These are phyloP conservation scores for Micractinium conductrix DNA, from an alignment of 139 green algal genomes.

Conservation along the genomic window DNA sequence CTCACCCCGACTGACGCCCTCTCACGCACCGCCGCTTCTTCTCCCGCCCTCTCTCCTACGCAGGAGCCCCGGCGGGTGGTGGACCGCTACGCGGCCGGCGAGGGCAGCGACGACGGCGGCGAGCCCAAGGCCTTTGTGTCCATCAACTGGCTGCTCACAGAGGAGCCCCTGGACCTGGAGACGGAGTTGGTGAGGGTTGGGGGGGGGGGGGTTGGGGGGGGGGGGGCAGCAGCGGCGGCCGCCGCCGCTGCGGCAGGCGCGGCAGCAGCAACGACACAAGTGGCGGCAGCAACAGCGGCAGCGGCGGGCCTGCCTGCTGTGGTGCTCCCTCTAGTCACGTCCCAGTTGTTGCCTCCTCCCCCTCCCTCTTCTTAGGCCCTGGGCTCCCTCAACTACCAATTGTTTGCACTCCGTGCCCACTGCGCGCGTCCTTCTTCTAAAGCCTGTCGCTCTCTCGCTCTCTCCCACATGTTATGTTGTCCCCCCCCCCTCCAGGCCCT, in stretches of 20 bases:
- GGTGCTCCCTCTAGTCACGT: too few relatives aligned
- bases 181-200: slow-evolving; percentile 72
- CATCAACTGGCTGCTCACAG: slow-evolving; percentile 93
- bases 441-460: not conserved
- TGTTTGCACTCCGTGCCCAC: too few relatives aligned
- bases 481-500: slow-evolving; percentile 41
- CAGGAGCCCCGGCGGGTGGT: slow-evolving; percentile 21
- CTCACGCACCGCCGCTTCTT: not conserved
- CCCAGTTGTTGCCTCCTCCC: not conserved
- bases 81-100: slow-evolving; percentile 66
- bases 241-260: too few relatives aligned
- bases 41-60: not conserved
- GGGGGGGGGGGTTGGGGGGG: not conserved
- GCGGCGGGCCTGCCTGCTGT: too few relatives aligned
- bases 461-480: not conserved
- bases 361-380: slow-evolving; percentile 40
- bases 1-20: not conserved
- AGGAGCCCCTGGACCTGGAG: slow-evolving; percentile 89
- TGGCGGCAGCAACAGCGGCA: too few relatives aligned
- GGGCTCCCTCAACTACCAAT: slow-evolving; percentile 96
- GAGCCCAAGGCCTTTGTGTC: slow-evolving; percentile 83
- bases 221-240: not conserved
- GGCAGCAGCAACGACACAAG: too few relatives aligned
- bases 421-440: too few relatives aligned
- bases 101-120: slow-evolving; percentile 71